phyloP scores from a whole-genome alignment of 768 basidiomycete species.

The Daedaleopsis sinensis region DNA sequence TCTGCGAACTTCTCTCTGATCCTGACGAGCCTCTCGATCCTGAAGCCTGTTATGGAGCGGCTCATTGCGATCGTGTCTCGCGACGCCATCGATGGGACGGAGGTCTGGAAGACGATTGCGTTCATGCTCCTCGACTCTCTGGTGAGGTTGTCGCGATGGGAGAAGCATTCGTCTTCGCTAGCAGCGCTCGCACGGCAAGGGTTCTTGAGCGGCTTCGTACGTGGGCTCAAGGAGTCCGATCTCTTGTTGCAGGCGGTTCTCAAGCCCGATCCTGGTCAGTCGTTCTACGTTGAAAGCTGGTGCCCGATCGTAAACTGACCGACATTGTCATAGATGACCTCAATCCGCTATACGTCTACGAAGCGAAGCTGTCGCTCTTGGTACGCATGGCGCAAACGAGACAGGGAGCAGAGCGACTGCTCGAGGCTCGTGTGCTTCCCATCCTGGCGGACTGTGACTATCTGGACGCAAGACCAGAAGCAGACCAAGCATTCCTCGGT shows the following conservation, averaged over 20 bases:
- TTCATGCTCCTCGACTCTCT: slow-evolving; percentile 89
- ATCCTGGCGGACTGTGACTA: slow-evolving; percentile 85
- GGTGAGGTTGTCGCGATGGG: slow-evolving; percentile 66
- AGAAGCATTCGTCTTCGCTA: slow-evolving; percentile 68
- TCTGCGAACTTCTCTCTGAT: slow-evolving; percentile 49
- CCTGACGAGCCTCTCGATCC: slow-evolving; percentile 60
- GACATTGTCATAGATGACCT: slow-evolving; percentile 64
- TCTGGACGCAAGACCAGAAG: slow-evolving; percentile 82
- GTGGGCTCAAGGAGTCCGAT: slow-evolving; percentile 84
- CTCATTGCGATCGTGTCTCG: slow-evolving; percentile 73
- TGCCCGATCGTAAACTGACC: neutral
- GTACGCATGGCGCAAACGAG: slow-evolving; percentile 83
- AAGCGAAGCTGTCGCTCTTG: slow-evolving; percentile 91
- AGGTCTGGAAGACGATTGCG: slow-evolving; percentile 96
- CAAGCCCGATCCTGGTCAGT: slow-evolving; percentile 86
- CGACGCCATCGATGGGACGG: slow-evolving; percentile 94
- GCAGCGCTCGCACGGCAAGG: slow-evolving; percentile 69
- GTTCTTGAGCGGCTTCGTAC: slow-evolving; percentile 78
- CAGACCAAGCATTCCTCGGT: slow-evolving; percentile 85
- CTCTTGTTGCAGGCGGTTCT: slow-evolving; percentile 71
- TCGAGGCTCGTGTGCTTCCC: slow-evolving; percentile 77
- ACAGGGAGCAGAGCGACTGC: slow-evolving; percentile 79
- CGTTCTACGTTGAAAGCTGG: neutral
- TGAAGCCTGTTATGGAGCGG: slow-evolving; percentile 73
- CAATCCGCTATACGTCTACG: slow-evolving; percentile 91